Conservation (phyloP, 164 flowering plant genomes). For the Taxillus chinensis region DNA sequence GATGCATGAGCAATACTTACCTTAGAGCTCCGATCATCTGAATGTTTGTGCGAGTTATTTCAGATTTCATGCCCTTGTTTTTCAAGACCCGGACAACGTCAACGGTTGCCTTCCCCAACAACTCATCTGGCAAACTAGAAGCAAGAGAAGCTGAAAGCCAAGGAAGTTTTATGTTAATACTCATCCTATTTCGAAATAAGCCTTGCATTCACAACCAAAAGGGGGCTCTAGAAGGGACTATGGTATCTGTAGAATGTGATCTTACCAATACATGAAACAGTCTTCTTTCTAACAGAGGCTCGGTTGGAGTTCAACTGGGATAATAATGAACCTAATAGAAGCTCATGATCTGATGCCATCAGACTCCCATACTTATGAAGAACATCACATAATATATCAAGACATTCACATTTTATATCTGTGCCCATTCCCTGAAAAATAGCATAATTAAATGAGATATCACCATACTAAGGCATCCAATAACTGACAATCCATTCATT, state of each 20-base stretch:
- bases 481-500: no score
- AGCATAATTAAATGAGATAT: not conserved
- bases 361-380: constrained; percentile 88
- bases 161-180: not conserved
- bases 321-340: constrained; percentile 53
- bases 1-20: constrained; percentile 18
- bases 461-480: not conserved
- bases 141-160: constrained; percentile 68
- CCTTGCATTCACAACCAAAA: not conserved
- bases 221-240: no score
- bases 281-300: constrained; percentile 82
- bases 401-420: constrained; percentile 91
- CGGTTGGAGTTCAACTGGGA: constrained; percentile 77
- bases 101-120: constrained; percentile 74
- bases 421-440: constrained; percentile 53
- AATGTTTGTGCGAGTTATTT: constrained; percentile 81
- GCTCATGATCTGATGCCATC: constrained; percentile 71
- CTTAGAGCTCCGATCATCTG: constrained; percentile 98
- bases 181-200: not conserved
- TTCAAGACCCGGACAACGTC: constrained; percentile 68
- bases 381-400: constrained; percentile 88
- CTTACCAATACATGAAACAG: constrained; percentile 86
- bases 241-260: not conserved
- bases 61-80: constrained; percentile 59
- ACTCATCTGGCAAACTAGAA: constrained; percentile 89